Evolutionary conservation across 176 grass and related monocot species (phyloP), one percentile per base, ranked within the genome.

Genomic region (Pharus latifolius): DNA sequence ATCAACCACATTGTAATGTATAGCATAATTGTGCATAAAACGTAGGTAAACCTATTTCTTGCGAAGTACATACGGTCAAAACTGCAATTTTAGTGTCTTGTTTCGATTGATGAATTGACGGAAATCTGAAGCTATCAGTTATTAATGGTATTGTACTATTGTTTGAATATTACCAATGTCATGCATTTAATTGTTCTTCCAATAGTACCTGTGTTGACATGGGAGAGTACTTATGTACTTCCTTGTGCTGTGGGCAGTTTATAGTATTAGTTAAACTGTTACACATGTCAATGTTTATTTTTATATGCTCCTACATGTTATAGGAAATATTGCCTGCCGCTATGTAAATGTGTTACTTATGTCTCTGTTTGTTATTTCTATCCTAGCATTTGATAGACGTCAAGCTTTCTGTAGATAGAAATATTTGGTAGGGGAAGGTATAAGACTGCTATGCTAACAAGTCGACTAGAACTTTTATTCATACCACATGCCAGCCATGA

Each of bases 351-450:
- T 35, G 32, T 4, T 34, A 45, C 5, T 5, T 6, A 1, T 6
- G 12, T 56, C 19, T 78, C 60, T 46, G 11, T 16, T 61, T 75
- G 71, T 23, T 24, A 32, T 40, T 60, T 83, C 26, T 41, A 65
- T 57, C 37, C 25, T 46, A 48, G n/a, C n/a, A 58, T 71, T 72
- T 7, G 27, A 5, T 64, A 55, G 8, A 48, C 29, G 4, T 25
- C 26, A 29, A 48, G 11, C 1, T 0, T 18, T 63, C 20, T 63
- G 17, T 11, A 8, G 40, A 40, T 63, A 23, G 72, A 75, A 25
- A 17, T 38, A 55, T 40, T 37, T 4, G 2, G 15, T 1, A 65
- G 27, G 49, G 17, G n/a, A n/a, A 67, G 3, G 42, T 47, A 2
- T 59, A 17, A 49, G 41, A 8, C 32, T 38, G 35, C 35, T 38